These are phyloP conservation scores for Colletotrichum sojae DNA, from an alignment of 2,329 filamentous ascomycete genomes.

Conservation along the genomic window DNA sequence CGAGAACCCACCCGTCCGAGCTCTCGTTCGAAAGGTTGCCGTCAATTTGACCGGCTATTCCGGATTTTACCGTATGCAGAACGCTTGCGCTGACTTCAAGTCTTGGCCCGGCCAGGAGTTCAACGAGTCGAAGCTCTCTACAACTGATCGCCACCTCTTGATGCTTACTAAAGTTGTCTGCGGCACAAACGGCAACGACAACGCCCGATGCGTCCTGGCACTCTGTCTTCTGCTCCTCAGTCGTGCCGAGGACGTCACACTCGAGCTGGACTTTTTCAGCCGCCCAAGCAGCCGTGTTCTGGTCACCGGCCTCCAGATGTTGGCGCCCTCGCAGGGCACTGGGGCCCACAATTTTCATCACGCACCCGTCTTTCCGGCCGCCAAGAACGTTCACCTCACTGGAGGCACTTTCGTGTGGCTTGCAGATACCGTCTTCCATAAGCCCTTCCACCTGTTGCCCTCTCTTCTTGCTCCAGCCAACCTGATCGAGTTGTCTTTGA, in stretches of 20 bases:
- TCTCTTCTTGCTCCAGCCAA: neutral
- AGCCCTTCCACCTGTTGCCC: neutral
- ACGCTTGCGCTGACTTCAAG: neutral
- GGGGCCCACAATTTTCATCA: neutral
- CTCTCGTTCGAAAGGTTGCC: neutral
- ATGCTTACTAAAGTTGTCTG: slow-evolving; percentile 6
- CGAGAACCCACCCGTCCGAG: slow-evolving; percentile 16
- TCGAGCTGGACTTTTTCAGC: neutral
- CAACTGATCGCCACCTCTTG: slow-evolving; percentile 14
- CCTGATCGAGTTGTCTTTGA: neutral
- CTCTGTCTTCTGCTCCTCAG: slow-evolving; percentile 16
- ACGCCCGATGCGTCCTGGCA: slow-evolving; percentile 19
- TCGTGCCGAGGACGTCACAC: neutral
- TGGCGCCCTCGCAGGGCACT: neutral
- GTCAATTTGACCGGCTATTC: neutral
- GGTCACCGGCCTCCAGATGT: slow-evolving; percentile 13
- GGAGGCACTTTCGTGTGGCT: neutral
- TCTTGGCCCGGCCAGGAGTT: neutral
- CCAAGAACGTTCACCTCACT: neutral
- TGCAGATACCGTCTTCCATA: neutral
- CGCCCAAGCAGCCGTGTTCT: neutral
- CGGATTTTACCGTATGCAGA: neutral
- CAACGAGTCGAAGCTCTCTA: slow-evolving; percentile 6
- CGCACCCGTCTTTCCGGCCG: neutral
- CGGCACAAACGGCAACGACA: neutral